Evolutionary conservation across 2,329 filamentous ascomycete species (phyloP), one percentile per base, ranked within the genome.

Genomic region (Stagonosporopsis rhizophila): DNA sequence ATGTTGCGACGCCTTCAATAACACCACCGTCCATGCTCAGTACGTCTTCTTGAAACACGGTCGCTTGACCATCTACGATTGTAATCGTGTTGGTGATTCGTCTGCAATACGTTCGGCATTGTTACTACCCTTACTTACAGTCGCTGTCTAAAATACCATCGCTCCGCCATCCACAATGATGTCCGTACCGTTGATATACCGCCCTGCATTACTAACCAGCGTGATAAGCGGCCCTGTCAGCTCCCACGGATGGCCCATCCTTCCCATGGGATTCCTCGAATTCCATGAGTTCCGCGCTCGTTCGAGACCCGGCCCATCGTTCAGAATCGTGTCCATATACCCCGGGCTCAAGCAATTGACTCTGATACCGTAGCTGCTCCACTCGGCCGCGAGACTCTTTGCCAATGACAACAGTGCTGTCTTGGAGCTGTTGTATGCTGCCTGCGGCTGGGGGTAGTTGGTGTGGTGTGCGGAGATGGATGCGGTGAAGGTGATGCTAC

Each of bases 271-370:
- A 68, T 87, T 87, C 52, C 86, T 77, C 30, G 75, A 76, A 20
- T 79, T 79, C 88, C 88, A 90, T 2, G 81, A 78, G 27, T 76
- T 76, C 54, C 84, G 78, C 34, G 82, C 81, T 34, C 79, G 78
- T 11, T 80, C 80, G 42, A 90, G 70, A 0, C 83, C 84, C 7
- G 83, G 81, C 0, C 87, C 87, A 56, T 86, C 86, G 66, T 91
- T 92, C 44, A 92, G 75, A 12, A 90, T 84, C 0, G 89, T 91
- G 66, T 91, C 89, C 86, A 92, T 91, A 65, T 92, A 92, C 0
- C 89, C 89, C 0, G 90, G 90, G 35, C 82, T 86, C 40, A 93
- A 81, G 17, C 81, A 85, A 64, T 93, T 92, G 5, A 89, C 86
- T 2, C 87, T 77, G 58, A 93, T 90, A 0, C 90, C 89, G 69